Base-by-base conservation (phyloP, 2,329 filamentous ascomycete species). In the Aspergillaceae sp. region DNA sequence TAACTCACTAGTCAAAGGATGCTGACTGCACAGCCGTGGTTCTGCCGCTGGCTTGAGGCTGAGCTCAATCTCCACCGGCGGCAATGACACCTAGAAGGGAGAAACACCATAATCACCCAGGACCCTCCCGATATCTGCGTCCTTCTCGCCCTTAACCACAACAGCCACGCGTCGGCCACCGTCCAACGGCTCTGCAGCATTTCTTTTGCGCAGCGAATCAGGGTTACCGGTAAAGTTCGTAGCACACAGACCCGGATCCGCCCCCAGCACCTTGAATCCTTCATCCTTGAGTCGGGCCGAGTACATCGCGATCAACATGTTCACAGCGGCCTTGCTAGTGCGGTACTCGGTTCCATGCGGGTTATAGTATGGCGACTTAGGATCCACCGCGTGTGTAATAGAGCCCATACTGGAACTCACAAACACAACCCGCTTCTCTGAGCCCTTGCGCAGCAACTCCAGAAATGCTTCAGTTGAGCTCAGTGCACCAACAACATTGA, bases 201-300 rank as follows among this genome's bases (percentile, higher is more conserved):
- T 48, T 29, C 47, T 44, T 9, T 41, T 47, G 40, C 50, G 46
- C 9, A 56, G 35, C 3, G 46, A 44, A 19, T 53, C 46, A 10
- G 41, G 26, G 38, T 54, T 44, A 2, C 45, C 48, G 3, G 36
- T 47, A 8, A 56, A 43, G 11, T 54, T 51, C 3, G 73, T 76
- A 1, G 70, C 72, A 48, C 75, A 56, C 44, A 74, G 66, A 0
- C 74, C 74, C 0, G 73, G 73, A 48, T 63, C 66, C 2, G 74
- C 64, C 0, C 54, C 59, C 51, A 69, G 77, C 0, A 76, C 70
- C 51, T 76, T 78, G 29, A 76, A 68, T 0, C 65, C 65, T 48
- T 74, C 69, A 4, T 65, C 58, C 50, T 64, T 60, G 46, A 72
- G 51, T 8, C 61, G 52, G 29, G 60, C 60, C 32, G 58, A 48